A percentile compares a stretch with the other conserved stretches of the same genome.
These are phyloP conservation scores for Fusarium brachygibbosum DNA, from an alignment of 2,329 filamentous ascomycete species.

Conservation along the genomic window DNA sequence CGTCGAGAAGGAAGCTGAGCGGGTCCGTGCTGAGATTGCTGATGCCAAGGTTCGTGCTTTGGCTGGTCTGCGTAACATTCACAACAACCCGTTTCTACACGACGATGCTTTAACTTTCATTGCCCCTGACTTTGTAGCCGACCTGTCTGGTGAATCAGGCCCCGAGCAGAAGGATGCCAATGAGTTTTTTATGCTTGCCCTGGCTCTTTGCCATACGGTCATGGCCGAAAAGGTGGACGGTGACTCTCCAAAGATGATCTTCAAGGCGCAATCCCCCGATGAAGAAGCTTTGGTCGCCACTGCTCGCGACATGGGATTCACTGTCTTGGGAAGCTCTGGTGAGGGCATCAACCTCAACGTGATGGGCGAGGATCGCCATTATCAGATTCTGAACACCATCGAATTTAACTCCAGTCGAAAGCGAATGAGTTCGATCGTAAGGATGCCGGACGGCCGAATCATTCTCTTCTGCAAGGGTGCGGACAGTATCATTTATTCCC, in stretches of 20 bases:
- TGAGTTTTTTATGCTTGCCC: conserved; percentile 91
- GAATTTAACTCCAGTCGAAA: conserved; percentile 98
- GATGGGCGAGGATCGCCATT: conserved; percentile 86
- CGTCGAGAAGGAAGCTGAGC: conserved; percentile 82
- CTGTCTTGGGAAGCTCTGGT: conserved; percentile 82
- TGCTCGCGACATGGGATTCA: conserved; percentile 95
- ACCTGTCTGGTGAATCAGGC: conserved; percentile 83
- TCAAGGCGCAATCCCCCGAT: conserved; percentile 97
- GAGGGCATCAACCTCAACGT: conserved; percentile 89
- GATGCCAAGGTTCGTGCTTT: conserved; percentile 81
- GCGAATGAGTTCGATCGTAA: conserved; percentile 96
- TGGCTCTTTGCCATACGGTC: conserved; percentile 97
- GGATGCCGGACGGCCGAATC: conserved; percentile 92
- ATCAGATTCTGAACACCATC: conserved; percentile 90
- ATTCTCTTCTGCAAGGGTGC: conserved; percentile 97
- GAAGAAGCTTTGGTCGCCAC: conserved; percentile 95
- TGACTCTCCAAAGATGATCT: conserved; percentile 91
- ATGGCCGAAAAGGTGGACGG: conserved; percentile 91
- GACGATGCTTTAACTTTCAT: conserved; percentile 94
- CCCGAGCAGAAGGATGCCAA: conserved; percentile 82
- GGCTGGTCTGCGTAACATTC: conserved; percentile 77
- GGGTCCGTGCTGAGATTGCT: conserved; percentile 82
- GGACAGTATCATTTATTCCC: conserved; percentile 96
- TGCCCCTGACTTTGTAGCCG: conserved; percentile 87
- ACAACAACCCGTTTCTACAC: conserved; percentile 91